Percentiles rank a stretch among this genome's conserved stretches.
phyloP scores from a whole-genome alignment of 257 asterid species.

The Capsicum rhomboideum region DNA sequence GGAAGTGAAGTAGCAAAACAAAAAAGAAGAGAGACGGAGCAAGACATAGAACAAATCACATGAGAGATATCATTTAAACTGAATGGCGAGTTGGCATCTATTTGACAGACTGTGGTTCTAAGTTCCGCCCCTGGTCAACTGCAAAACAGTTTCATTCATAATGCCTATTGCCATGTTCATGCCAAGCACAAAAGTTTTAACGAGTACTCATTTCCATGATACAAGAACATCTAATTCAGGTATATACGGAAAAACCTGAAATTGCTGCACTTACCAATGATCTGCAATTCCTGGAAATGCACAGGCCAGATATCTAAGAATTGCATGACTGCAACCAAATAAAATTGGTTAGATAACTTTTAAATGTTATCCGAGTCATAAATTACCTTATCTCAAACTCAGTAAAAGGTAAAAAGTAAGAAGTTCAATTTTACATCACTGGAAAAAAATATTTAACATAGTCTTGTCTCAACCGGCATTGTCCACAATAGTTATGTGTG shows the following conservation, averaged over 20 bases:
- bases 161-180: neutral
- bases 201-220: neutral
- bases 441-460: neutral
- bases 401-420: neutral
- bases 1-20: neutral
- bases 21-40: neutral
- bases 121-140: neutral
- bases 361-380: neutral
- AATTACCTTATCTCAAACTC: neutral
- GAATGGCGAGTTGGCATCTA: neutral
- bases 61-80: neutral
- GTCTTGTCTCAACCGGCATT: neutral
- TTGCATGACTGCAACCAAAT: constrained; percentile 73
- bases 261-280: constrained; percentile 68
- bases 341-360: neutral
- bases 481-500: neutral
- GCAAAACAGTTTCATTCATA: neutral
- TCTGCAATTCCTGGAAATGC: constrained; percentile 84
- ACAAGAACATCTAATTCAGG: neutral
- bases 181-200: neutral
- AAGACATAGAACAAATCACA: neutral
- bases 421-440: neutral
- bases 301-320: constrained; percentile 59
- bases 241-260: neutral
- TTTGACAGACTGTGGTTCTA: neutral